Evolutionary conservation across 2,329 filamentous ascomycete species (phyloP), one percentile per base, ranked within the genome.

Genomic region (Didymella exigua): DNA sequence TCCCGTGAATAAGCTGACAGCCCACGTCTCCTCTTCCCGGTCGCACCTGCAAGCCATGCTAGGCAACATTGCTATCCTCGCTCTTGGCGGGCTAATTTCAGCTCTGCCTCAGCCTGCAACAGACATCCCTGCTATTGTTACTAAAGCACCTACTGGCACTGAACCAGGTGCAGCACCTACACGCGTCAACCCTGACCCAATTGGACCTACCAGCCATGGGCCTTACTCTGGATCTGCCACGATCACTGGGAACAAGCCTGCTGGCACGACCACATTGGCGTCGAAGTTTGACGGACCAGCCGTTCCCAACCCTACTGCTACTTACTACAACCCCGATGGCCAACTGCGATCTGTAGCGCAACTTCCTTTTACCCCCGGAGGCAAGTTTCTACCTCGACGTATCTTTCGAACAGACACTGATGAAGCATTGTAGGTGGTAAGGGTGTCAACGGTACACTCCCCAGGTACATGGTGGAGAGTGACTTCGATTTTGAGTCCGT

Each of bases 401-500:
- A 29, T 18, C 4, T 6, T 18, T 34, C 31, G 16, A n/a, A n/a
- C n/a, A n/a, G n/a, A n/a, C n/a, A n/a, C 19, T 45, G 9, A 45
- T 34, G n/a, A 11, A 8, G 6, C 16, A 16, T 36, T 18, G 10
- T 79, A 30, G 89, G 74, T 52, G 91, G 91, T 7, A 74, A 88
- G 1, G 90, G 89, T 2, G 92, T 89, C 34, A 93, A 93, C 56
- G 89, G 89, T n/a, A 84, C 85, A 0, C 81, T 82, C 33, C 90
- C 90, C 1, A 84, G 91, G 1, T 93, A 93, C 74, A 86, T 88
- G 56, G 86, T 90, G 0, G 82, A 90, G 66, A 90, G 88, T 60
- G 91, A 96, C 68, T 95, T 92, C 68, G 91, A 95, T 73, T 95
- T 88, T 70, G 82, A 93, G 70, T 92, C 89, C 0, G 81, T 93